Evolutionary conservation across 140 eudicot species (phyloP).

Genomic region (Ambrosia hybrid): DNA sequence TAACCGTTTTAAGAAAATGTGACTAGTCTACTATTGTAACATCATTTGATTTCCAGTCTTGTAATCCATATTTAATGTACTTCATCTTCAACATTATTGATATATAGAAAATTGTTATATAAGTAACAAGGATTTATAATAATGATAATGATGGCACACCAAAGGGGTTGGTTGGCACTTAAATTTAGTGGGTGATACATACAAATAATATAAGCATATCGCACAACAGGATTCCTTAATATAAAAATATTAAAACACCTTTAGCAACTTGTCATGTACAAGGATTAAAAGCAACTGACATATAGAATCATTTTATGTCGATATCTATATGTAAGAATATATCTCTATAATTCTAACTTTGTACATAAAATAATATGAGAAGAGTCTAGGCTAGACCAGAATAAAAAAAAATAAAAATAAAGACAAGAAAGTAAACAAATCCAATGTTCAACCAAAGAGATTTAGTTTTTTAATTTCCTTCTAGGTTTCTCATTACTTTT

Average conservation of each 20-base stretch:
- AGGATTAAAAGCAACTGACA: background rate
- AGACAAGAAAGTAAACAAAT: constrained; percentile 21
- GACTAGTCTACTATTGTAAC: no score
- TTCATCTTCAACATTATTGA: background rate
- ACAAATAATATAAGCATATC: constrained; percentile 13
- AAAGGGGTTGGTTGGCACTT: constrained; percentile 24
- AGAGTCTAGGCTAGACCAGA: constrained; percentile 25
- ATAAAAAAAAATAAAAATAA: background rate
- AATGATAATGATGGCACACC: constrained; percentile 19
- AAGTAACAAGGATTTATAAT: background rate
- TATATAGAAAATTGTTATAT: background rate
- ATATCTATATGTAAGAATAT: constrained; percentile 34
- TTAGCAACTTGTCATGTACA: constrained; percentile 24
- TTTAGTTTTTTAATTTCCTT: background rate
- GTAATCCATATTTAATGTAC: no score
- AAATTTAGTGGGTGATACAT: constrained; percentile 35
- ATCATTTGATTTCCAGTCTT: no score
- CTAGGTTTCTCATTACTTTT: background rate
- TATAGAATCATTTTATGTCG: constrained; percentile 31
- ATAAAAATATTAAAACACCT: constrained; percentile 22
- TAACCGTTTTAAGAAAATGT: no score
- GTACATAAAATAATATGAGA: constrained; percentile 17
- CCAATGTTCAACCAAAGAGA: background rate
- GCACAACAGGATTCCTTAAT: constrained; percentile 32
- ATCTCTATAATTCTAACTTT: background rate